Base-by-base conservation (phyloP, 2,329 filamentous ascomycete species). In the Lasiodiplodia sp. region DNA sequence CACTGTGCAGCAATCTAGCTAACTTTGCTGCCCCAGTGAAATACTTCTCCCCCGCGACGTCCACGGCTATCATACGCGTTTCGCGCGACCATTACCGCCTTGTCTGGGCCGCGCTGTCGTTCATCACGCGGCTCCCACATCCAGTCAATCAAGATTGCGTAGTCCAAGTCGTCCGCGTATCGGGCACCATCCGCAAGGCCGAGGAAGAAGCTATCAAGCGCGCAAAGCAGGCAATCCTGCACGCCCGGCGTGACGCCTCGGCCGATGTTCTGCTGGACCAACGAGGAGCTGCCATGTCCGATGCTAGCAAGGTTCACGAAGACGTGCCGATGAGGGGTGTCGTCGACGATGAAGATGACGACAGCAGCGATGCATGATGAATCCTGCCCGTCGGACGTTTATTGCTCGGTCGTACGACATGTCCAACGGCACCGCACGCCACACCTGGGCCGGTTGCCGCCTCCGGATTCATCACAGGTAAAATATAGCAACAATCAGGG, bases 31-130 rank as follows among this genome's bases (percentile, higher is more conserved):
- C 3, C 12, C n/a, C 23, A 95, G 93, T 99, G 66, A 97, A 97
- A 84, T 99, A 99, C 79, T 86, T 96, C 64, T 97, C 94, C 0
- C 85, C 90, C 3, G 92, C 94, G n/a, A 99, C 96, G 0, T 97
- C 93, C 6, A 99, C 95, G 1, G 93, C 95, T 67, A 99, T 99
- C 70, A 85, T 99, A 49, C 89, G 92, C 71, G 93, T 94, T 72
- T 89, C 92, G 3, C 90, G 96, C 68, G 89, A 90, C 18, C 90
- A 97, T 72, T 96, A 94, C 78, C 88, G 93, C 57, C 87, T 97
- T 71, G 90, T 97, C 4, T 99, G 96, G 96, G 90, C 94, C 0
- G 92, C 94, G 0, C 83, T 99, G 66, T 92, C 93, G 0, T 92
- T 94, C 73, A 91, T 96, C 84, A 90, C 90, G 25, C 85, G 81